Evolutionary conservation across 768 basidiomycete genomes (phyloP), one percentile per base, ranked within the genome.

Genomic region (Zangia roseola): DNA sequence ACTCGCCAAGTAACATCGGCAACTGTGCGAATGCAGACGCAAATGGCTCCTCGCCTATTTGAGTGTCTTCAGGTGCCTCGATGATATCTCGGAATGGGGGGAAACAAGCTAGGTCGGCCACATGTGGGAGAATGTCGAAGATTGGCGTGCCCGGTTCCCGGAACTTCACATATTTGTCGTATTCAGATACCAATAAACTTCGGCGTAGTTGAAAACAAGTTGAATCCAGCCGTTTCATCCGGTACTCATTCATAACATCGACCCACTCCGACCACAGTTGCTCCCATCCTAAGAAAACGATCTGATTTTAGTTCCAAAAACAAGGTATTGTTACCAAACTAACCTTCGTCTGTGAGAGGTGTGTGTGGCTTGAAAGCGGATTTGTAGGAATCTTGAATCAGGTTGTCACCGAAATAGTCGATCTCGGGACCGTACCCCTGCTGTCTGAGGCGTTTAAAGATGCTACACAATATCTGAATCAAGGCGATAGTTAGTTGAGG

Each of bases 351-450:
- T 5, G 43, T 44, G 10, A 57, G 50, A 3, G 45, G 40, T 10
- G 49, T 40, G 10, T 46, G 23, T 2, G 23, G 40, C 21, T 36
- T 28, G 38, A 57, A 57, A 17, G 34, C 4, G 6, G 36, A 9
- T 13, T 25, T 35, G 6, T 20, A 12, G 16, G 26, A 28, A 14
- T 21, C 8, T 13, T 23, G 40, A 8, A 59, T 35, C 3, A 5
- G 1, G n/a, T 1, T 0, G 13, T 0, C 3, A 4, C 40, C 41
- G 34, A 13, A 31, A 30, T 24, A 34, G 3, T 9, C 5, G 10
- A 59, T 10, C 8, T 59, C 57, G 1, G 24, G n/a, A 0, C 2
- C 6, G 23, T 54, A 59, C 28, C 57, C 57, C 6, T 38, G 34
- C 3, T 44, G 17, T 2, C 26, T 19, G 8, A 58, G 43, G n/a